Evolutionary conservation across 2,329 filamentous ascomycete species (phyloP).

Genomic region (Xylariaceae sp.): DNA sequence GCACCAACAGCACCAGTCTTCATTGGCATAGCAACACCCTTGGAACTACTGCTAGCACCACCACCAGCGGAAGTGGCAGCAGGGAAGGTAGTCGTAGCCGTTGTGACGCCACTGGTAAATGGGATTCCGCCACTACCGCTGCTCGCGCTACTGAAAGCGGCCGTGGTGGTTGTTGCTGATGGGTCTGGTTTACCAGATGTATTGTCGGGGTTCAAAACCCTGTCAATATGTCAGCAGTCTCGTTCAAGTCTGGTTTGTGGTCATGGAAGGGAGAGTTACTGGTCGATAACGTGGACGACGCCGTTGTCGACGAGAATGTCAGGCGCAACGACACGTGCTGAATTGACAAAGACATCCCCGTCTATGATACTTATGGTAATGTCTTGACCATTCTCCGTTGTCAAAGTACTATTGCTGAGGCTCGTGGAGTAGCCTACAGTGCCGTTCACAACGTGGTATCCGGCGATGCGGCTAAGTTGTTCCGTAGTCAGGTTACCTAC

Average conservation of each 20-base stretch:
- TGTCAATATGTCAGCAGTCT: no score
- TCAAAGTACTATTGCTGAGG: constrained; percentile 40
- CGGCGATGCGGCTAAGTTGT: constrained; percentile 58
- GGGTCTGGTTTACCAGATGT: constrained; percentile 50
- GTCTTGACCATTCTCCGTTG: constrained; percentile 53
- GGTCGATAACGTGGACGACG: constrained; percentile 63
- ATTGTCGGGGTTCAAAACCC: constrained; percentile 63
- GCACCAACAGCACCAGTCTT: constrained; percentile 48
- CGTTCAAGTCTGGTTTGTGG: no score
- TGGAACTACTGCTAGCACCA: constrained; percentile 44
- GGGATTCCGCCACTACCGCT: constrained; percentile 53
- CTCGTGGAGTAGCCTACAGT: constrained; percentile 57
- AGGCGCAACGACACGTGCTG: constrained; percentile 53
- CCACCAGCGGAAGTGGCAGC: constrained; percentile 41
- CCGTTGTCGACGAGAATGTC: constrained; percentile 61
- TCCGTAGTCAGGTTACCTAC: constrained; percentile 53
- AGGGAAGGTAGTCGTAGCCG: constrained; percentile 48
- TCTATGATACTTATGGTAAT: constrained; percentile 51
- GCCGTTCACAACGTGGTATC: constrained; percentile 68
- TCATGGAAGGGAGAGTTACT: constrained; percentile 45
- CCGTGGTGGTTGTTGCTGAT: constrained; percentile 50
- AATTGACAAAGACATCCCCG: constrained; percentile 54
- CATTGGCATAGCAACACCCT: constrained; percentile 37
- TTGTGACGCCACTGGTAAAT: constrained; percentile 60
- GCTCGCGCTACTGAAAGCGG: constrained; percentile 61